A percentile compares a stretch with the other conserved stretches of the same genome.
phyloP scores from a whole-genome alignment of 768 basidiomycete species.

The Galerina sulciceps region DNA sequence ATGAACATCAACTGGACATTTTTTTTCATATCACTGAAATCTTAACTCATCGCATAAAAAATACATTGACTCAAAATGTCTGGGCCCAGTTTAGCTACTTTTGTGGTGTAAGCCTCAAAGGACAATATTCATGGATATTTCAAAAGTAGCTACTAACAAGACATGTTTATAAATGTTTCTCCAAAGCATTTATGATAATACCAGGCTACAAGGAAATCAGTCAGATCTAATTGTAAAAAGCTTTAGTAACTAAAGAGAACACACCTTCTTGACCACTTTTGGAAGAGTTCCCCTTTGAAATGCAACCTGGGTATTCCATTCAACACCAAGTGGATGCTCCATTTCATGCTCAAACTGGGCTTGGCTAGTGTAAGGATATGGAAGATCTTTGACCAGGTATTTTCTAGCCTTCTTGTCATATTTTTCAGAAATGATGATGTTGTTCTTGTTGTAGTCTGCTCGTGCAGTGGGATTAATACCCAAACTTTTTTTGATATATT shows the following conservation, averaged over 20 bases:
- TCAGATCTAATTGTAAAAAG: not conserved
- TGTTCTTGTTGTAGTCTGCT: constrained; percentile 81
- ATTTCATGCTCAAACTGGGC: constrained; percentile 91
- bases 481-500: constrained; percentile 79
- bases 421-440: constrained; percentile 96
- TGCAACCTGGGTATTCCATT: constrained; percentile 91
- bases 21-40: too few species aligned
- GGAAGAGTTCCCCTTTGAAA: constrained; percentile 88
- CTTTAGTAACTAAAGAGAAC: constrained; percentile 7
- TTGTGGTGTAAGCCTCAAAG: too few species aligned
- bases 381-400: constrained; percentile 89
- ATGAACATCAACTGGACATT: too few species aligned
- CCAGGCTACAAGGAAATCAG: constrained; percentile 55
- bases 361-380: constrained; percentile 92
- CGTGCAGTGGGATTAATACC: constrained; percentile 82
- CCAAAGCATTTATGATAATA: constrained; percentile 69
- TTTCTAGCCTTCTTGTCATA: constrained; percentile 92
- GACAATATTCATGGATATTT: too few species aligned
- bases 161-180: constrained; percentile 40
- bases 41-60: too few species aligned
- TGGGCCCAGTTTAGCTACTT: too few species aligned
- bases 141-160: too few species aligned
- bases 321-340: constrained; percentile 79
- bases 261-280: constrained; percentile 84
- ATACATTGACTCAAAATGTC: too few species aligned